These are phyloP conservation scores for Amanita rubescens DNA, from an alignment of 768 basidiomycete species.

Conservation along the genomic window DNA sequence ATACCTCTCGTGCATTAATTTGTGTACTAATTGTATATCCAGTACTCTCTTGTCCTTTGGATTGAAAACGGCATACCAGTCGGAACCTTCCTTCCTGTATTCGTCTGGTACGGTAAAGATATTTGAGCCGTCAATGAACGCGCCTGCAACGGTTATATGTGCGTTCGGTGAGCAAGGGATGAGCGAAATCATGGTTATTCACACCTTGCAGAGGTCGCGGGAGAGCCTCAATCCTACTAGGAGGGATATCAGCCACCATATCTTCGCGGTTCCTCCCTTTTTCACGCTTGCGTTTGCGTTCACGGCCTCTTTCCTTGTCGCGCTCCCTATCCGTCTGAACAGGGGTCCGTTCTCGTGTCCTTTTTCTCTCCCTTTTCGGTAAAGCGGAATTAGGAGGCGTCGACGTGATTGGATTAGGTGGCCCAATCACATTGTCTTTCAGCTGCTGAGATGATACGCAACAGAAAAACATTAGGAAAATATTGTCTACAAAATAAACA, in stretches of 20 bases:
- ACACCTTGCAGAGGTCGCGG: conserved; percentile 8
- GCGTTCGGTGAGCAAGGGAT: conserved; percentile 6
- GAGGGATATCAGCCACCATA: conserved; percentile 5
- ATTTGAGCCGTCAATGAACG: conserved; percentile 41
- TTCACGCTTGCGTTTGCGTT: conserved; percentile 1
- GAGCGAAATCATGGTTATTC: not conserved
- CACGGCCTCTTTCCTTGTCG: conserved; percentile 1
- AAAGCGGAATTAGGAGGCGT: too few species aligned
- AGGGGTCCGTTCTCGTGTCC: not conserved
- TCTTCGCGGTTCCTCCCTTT: not conserved
- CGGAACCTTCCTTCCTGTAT: conserved; percentile 64
- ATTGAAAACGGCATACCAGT: conserved; percentile 90
- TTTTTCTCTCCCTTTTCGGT: too few species aligned
- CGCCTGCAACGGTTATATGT: conserved; percentile 14
- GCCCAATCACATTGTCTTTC: too few species aligned
- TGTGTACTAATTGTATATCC: conserved; percentile 78
- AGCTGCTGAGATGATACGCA: too few species aligned
- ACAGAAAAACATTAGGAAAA: too few species aligned
- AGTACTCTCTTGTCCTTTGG: conserved; percentile 70
- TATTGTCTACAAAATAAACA: too few species aligned
- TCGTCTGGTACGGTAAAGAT: conserved; percentile 38
- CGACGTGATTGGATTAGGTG: too few species aligned
- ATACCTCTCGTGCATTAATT: conserved; percentile 86
- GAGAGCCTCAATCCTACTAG: conserved; percentile 5
- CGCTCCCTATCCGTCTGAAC: not conserved